Base-by-base conservation (phyloP, 768 basidiomycete genomes). In the Amanita jacksonii region DNA sequence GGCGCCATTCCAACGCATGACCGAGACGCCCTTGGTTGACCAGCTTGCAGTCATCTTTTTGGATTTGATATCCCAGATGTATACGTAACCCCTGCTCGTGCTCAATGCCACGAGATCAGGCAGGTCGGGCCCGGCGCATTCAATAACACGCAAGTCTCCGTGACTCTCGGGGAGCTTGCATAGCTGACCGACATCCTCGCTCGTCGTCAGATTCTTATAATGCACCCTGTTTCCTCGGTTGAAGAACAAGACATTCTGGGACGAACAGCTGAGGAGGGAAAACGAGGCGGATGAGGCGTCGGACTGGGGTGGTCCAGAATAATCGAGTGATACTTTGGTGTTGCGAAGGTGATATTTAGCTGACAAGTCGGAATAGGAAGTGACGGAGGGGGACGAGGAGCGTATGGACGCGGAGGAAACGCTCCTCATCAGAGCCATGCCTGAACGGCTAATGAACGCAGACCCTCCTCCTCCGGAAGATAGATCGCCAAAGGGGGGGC, bases 31-130 rank as follows among this genome's bases (percentile, higher is more conserved):
- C 41, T 69, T 70, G 13, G 79, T 78, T 22, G 72, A 60, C 70
- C 72, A 77, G 25, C 62, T 72, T 16, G 70, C 55, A 7, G 75
- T 68, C 54, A 70, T 65, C 55, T 75, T 76, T 50, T 74, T 73
- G 9, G 74, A 59, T 43, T 70, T 67, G 33, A 76, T 60, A 52
- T 89, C 85, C 80, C 83, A 89, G 9, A 88, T 64, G 60, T 85
- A 82, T 12, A 89, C 67, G 9, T 70, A 61, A 1, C 85, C 85
- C 18, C 67, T 70, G 45, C 70, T 70, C 7, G 79, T 78, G 1
- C 75, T 77, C 13, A 85, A 57, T 1, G 82, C 81, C 24, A 88
- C 64, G 36, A 72, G 47, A 28, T 70, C 63, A 19, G 59, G 56
- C 25, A 60, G 55, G 13, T 60, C 57, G 13, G 31, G 43, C 38